phyloP scores from a whole-genome alignment of 768 basidiomycete genomes.

The Cystobasidium onofrii region DNA sequence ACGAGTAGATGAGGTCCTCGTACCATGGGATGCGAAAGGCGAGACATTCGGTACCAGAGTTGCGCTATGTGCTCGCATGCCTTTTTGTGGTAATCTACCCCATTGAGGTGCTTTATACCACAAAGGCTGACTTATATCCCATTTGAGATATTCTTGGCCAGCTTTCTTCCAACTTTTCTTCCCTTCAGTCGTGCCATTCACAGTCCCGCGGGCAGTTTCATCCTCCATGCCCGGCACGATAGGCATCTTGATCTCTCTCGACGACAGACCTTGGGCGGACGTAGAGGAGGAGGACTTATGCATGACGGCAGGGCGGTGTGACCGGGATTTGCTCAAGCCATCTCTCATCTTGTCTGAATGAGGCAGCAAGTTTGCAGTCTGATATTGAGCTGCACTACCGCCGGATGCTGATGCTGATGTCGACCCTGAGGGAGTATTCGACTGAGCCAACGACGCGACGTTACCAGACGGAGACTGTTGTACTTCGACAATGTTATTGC shows the following conservation, averaged over 20 bases:
- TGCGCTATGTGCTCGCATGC: not conserved
- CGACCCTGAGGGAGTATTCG: not conserved
- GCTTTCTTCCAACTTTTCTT: not conserved
- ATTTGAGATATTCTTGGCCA: not conserved
- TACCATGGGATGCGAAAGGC: not conserved
- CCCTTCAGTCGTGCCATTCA: not conserved
- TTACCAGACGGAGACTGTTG: not conserved
- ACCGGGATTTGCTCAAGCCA: not conserved
- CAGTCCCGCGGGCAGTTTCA: not conserved
- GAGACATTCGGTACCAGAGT: not conserved
- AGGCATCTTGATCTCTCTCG: not conserved
- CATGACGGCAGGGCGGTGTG: not conserved
- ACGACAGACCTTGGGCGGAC: not conserved
- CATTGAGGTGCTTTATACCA: conserved; percentile 1
- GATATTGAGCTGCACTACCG: not conserved
- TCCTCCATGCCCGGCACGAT: not conserved
- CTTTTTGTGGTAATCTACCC: not conserved
- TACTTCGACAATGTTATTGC: not conserved
- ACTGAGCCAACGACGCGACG: not conserved
- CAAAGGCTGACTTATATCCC: not conserved
- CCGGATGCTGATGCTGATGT: not conserved
- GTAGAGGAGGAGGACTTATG: not conserved
- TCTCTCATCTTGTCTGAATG: not conserved
- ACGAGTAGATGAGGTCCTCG: not conserved
- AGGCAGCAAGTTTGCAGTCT: not conserved